Evolutionary conservation across 352 stramenopile genomes (phyloP), one percentile per base, ranked within the genome.

Genomic region (Globisporangium acanthophoron): DNA sequence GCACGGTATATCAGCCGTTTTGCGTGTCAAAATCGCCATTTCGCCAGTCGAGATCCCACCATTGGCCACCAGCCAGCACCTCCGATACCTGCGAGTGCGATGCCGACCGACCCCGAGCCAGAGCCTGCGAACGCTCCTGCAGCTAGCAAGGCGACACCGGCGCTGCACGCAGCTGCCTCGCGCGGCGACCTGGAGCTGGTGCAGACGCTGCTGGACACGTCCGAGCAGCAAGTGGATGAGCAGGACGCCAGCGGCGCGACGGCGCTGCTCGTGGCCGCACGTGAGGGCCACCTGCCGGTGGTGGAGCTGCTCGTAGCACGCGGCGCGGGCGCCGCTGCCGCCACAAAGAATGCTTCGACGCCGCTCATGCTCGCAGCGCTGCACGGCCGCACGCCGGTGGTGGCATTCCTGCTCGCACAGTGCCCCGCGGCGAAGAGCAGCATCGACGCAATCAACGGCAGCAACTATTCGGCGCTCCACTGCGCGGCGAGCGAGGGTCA

Each of bases 381-480:
- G 0, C 35, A 54, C 3, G 55, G 55, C 12, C 46, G 44, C 29
- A 16, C 12, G 5, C 21, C 16, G 11, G 31, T 61, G 13, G 11
- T 41, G 15, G 49, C 47, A 46, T 33, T 61, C 21, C 55, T 61
- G 21, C 48, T 61, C 8, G 18, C 15, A 18, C 24, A 53, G 5
- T 15, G 16, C 16, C 20, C 18, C 18, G 55, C 12, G 18, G 39
- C 40, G 33, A 21, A 55, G 20, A 16, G 27, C 44, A 43, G 40
- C 46, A 31, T 54, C 33, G 46, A 50, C 24, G 18, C 40, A 5
- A 48, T 61, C 31, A 61, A 61, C 24, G 9, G 35, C 13, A 54
- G 55, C 35, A 43, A 27, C n/a, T 56, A 62, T 40, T 44, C 50
- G 13, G 57, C 57, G 47, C 41, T 62, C 3, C 57, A 62, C 21